Evolutionary conservation across 2,329 filamentous ascomycete genomes (phyloP), one percentile per base, ranked within the genome.

Genomic region (Nemania sp.): DNA sequence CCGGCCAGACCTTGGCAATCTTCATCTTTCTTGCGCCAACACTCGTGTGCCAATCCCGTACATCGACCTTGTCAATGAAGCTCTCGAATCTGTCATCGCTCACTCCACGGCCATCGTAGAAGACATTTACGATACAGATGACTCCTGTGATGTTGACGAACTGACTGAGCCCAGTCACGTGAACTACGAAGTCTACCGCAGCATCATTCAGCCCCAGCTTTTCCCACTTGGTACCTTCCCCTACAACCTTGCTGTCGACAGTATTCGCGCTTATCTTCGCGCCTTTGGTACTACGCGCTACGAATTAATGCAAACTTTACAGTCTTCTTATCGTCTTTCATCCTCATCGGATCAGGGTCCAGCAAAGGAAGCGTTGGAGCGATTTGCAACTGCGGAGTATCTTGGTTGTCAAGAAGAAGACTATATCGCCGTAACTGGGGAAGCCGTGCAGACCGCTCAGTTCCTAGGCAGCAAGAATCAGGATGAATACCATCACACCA

Each of bases 181-280:
- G 15, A 47, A 47, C 21, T 47, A 35, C 40, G 20, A 45, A 18
- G 43, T 54, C 6, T 47, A 47, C 10, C 25, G 17, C 15, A 37
- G 47, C 12, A 13, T 47, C 18, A n/a, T 54, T 12, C 32, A 46
- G 5, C 32, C 21, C 10, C 37, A 40, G 18, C 17, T 55, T 15
- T 55, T 55, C n/a, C 53, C 45, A 25, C 32, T 42, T 13, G 40
- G 25, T 2, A 13, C 13, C 4, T 54, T 54, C 32, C 43, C 52
- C 7, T 49, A 55, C 25, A 49, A 55, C 18, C 5, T 48, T 10
- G 43, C 53, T 47, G 32, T 49, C 17, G 43, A 55, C 6, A 55
- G 42, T 21, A 34, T 21, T 15, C 29, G 43, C 10, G 21, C 35
- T 6, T 55, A 42, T 34, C 13, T 55, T 5, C 20, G 39, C 11